Conservation (phyloP, 2,329 filamentous ascomycete genomes). For the Exophiala sp. region DNA sequence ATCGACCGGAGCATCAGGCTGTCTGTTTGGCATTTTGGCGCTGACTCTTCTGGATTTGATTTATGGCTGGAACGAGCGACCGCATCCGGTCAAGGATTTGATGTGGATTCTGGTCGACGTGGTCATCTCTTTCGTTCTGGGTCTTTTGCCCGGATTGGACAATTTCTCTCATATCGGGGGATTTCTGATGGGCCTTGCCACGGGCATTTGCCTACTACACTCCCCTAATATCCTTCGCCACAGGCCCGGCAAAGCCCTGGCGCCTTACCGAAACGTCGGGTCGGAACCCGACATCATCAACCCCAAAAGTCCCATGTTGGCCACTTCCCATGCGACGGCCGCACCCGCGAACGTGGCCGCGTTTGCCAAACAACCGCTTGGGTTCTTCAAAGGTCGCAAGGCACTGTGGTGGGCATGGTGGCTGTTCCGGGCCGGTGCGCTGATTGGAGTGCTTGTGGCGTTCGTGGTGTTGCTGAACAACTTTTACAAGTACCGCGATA, state of each 20-base stretch:
- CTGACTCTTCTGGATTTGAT: constrained; percentile 81
- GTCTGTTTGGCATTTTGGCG: constrained; percentile 85
- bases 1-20: constrained; percentile 83
- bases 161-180: constrained; percentile 98
- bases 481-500: constrained; percentile 74
- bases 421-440: constrained; percentile 70
- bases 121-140: constrained; percentile 82
- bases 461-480: constrained; percentile 85
- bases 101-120: constrained; percentile 81
- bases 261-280: constrained; percentile 22
- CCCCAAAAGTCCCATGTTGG: constrained; percentile 17
- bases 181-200: constrained; percentile 81
- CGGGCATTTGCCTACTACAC: constrained; percentile 81
- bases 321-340: constrained; percentile 36
- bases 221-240: constrained; percentile 75
- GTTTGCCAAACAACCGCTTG: constrained; percentile 49
- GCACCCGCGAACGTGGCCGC: constrained; percentile 48
- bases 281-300: constrained; percentile 21
- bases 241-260: constrained; percentile 55
- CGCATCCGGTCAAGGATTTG: constrained; percentile 73
- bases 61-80: constrained; percentile 82
- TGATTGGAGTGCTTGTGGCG: constrained; percentile 73
- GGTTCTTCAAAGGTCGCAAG: constrained; percentile 88
- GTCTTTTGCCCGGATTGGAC: constrained; percentile 84
- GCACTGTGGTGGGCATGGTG: constrained; percentile 98